Evolutionary conservation across 768 basidiomycete genomes (phyloP).

Genomic region (Rhizopogon vulgaris): DNA sequence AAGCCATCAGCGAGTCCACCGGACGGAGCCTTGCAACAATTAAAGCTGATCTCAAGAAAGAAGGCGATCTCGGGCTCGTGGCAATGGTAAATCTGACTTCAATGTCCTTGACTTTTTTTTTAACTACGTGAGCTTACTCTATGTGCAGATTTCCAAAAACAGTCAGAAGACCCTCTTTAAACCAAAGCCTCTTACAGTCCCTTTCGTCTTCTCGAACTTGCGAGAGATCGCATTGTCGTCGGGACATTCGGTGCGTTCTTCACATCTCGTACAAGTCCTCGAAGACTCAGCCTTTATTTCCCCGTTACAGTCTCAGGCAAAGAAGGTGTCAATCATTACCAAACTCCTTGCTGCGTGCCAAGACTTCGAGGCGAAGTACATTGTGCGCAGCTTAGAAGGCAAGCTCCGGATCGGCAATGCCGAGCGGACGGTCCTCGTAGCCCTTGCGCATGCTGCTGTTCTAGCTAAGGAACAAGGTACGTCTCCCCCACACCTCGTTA

Average conservation of each 20-base stretch:
- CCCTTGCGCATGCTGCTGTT: constrained; percentile 88
- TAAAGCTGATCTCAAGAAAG: constrained; percentile 89
- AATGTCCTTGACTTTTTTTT: neutral
- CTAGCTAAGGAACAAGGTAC: constrained; percentile 63
- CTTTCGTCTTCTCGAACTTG: constrained; percentile 84
- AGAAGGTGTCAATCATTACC: constrained; percentile 93
- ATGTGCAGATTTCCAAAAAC: constrained; percentile 81
- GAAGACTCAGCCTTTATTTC: constrained; percentile 4
- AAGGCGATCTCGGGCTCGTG: constrained; percentile 92
- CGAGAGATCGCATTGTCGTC: constrained; percentile 84
- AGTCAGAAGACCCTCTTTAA: constrained; percentile 92
- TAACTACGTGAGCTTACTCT: neutral
- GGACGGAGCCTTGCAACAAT: constrained; percentile 79
- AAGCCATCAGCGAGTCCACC: constrained; percentile 92
- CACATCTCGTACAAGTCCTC: neutral
- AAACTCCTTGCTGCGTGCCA: constrained; percentile 90
- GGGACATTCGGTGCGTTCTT: constrained; percentile 66
- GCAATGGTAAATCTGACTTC: constrained; percentile 57
- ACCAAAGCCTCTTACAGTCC: constrained; percentile 84
- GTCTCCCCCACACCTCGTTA: constrained; percentile 2
- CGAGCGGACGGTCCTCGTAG: constrained; percentile 90
- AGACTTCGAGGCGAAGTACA: constrained; percentile 91
- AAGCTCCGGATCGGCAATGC: constrained; percentile 97
- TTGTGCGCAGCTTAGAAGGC: constrained; percentile 91
- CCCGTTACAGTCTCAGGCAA: constrained; percentile 71